Evolutionary conservation across 176 grass and related monocot species (phyloP).

Genomic region (Chrysopogon serrulatus): DNA sequence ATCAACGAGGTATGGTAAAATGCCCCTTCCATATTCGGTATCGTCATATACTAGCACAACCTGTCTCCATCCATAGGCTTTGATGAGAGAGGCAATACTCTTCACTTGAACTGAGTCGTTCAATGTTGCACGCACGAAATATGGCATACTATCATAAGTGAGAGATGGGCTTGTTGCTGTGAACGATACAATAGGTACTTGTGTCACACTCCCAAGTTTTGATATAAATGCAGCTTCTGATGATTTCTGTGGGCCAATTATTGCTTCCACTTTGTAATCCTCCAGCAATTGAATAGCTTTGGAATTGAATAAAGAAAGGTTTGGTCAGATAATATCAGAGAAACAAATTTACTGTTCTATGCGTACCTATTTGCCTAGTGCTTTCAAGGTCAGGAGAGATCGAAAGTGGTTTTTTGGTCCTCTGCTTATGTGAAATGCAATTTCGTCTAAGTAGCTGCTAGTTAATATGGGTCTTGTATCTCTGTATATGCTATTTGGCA

Average conservation of each 20-base stretch:
- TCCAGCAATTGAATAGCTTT: constrained; percentile 16
- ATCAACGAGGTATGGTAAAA: constrained; percentile 53
- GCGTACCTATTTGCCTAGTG: no score
- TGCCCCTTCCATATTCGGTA: constrained; percentile 43
- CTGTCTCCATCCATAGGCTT: constrained; percentile 42
- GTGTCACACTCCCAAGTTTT: constrained; percentile 29
- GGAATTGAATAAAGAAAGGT: no score
- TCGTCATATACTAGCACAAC: constrained; percentile 41
- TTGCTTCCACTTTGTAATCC: constrained; percentile 27
- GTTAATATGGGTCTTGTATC: no score
- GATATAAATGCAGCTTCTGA: constrained; percentile 37
- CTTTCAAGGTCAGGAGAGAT: no score
- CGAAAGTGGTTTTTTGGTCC: no score
- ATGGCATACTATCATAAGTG: constrained; percentile 4
- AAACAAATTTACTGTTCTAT: no score
- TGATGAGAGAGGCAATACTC: constrained; percentile 32
- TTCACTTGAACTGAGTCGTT: constrained; percentile 36
- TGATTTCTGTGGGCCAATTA: constrained; percentile 56
- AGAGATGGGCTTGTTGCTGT: constrained; percentile 47
- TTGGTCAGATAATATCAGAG: no score
- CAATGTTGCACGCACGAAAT: constrained; percentile 38
- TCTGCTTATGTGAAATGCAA: no score
- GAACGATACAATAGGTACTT: constrained; percentile 52
- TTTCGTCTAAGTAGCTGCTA: no score
- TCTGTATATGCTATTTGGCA: no score